Base-by-base conservation (phyloP, 805 yeast genomes). In the Pichia manshurica region DNA sequence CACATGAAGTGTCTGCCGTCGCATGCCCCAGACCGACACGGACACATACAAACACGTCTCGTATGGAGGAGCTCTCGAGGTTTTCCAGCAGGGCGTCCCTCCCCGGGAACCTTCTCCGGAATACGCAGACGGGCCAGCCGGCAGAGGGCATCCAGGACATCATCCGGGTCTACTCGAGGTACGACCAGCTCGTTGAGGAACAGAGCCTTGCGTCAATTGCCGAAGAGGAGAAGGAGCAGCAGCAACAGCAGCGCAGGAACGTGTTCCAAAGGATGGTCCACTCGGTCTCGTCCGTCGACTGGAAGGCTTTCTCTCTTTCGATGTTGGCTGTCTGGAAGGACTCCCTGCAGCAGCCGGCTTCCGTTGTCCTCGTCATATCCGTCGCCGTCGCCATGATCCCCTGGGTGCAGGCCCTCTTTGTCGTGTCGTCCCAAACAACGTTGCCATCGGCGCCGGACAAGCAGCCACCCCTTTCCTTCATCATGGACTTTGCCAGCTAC, bases 361-460 rank as follows among this genome's bases (percentile, higher is more conserved):
- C 96, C 0, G 52, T 85, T 4, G 71, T 89, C 0, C 73, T 88
- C n/a, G 68, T 90, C 6, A 43, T 81, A 0, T 74, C 91, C 1
- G 67, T 90, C 22, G 68, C 75, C 1, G 70, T 87, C 21, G 77
- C 91, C 4, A 81, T 91, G 85, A 73, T 91, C n/a, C 96, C 96
- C 1, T 91, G 96, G 76, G 68, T 85, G 2, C 79, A 82, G 51
- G 83, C 88, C 0, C 68, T 84, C 16, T 87, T 87, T 60, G 82
- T 81, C 9, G 54, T 58, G 1, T 77, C 78, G 19, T 60, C 66
- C 22, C 67, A 67, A 39, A 74, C 73, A 28, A 63, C 68, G 6
- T 73, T 89, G 25, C 84, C 77, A 7, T 57, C 75, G 44, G 97
- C 97, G 0, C 98, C 98, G 0, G 98, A 91, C 64, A 71, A 73